Evolutionary conservation across 169 alveolate species (phyloP), one percentile per base, ranked within the genome.

Genomic region (Cyclospora cayetanensis): DNA sequence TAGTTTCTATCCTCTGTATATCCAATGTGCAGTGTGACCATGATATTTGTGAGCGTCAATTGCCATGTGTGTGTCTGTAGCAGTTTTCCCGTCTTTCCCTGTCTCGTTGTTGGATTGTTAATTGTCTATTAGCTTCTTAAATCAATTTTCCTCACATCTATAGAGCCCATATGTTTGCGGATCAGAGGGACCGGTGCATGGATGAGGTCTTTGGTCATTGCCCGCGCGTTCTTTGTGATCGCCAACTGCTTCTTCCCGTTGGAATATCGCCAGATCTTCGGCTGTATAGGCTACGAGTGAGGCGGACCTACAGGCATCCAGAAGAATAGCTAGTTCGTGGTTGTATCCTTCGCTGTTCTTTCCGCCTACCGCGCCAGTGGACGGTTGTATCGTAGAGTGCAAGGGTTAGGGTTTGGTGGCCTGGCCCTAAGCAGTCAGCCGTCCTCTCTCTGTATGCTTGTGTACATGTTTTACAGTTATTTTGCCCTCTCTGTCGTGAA

Each of bases 401-500:
- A 22, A 15, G 60, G 60, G 25, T 46, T 46, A 22, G 25, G 0
- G 0, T 46, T 46, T 46, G 0, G 60, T 0, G 60, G 60, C 2
- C 11, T 1, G 60, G 25, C 20, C 25, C 1, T 46, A 12, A 46
- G 60, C 25, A 22, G 25, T 46, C 20, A 46, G 60, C 20, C 60
- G 11, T 12, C 25, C 20, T 22, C 0, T 46, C 20, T 15, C 0
- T 46, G 60, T 46, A 12, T 46, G 25, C 20, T 46, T 0, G 11
- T 84, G 37, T 29, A 12, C 12, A 15, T 63, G 35, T 29, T 12
- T 31, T 66, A 5, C 98, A 98, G 95, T 96, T 97, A 35, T 98
- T 96, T 93, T 99, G 99, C 55, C 99, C 99, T 4, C 92, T 97
- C 52, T 99, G 99, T 90, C 98, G 98, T 94, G 99, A 98, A 86